Percentiles rank a stretch among this genome's conserved stretches.
Evolutionary conservation across 225 moss, liverwort and hornwort genomes (phyloP).

Genomic region (Pseudisothecium myosuroides): DNA sequence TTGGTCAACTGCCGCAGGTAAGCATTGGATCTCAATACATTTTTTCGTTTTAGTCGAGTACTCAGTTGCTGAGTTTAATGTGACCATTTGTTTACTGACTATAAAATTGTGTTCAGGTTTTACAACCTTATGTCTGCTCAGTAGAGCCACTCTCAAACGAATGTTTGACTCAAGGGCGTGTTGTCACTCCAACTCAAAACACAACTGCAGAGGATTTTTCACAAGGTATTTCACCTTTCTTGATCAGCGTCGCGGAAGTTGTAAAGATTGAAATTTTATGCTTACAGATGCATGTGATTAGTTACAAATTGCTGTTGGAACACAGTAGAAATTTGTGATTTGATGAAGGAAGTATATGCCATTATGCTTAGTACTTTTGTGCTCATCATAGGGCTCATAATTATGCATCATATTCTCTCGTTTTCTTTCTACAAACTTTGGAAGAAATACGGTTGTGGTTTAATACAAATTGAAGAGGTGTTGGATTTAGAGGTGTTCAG

Average conservation of each 20-base stretch:
- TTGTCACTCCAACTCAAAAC: slow-evolving; percentile 24
- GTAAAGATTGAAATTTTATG: background rate
- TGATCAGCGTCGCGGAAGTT: background rate
- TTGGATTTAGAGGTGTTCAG: background rate
- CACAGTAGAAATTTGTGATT: background rate
- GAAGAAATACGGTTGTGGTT: background rate
- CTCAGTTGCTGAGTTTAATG: background rate
- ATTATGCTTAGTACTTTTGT: background rate
- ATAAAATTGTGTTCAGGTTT: background rate
- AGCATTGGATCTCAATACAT: background rate
- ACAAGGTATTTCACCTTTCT: background rate
- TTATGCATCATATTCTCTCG: background rate
- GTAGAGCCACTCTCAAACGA: background rate
- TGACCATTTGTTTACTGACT: background rate
- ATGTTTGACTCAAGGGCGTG: slow-evolving; percentile 1
- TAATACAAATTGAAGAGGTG: background rate
- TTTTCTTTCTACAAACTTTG: background rate
- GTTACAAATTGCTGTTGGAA: background rate
- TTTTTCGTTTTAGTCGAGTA: background rate
- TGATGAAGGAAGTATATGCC: background rate
- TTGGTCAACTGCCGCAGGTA: slow-evolving; percentile 57
- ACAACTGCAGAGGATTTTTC: slow-evolving; percentile 5
- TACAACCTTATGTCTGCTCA: slow-evolving; percentile 25
- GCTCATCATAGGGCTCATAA: background rate
- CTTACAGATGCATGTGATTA: background rate